Percentiles rank a stretch among this genome's conserved stretches.
Evolutionary conservation across 1,139 yeast species (phyloP).

Genomic region (Yamadazyma diddensiae): DNA sequence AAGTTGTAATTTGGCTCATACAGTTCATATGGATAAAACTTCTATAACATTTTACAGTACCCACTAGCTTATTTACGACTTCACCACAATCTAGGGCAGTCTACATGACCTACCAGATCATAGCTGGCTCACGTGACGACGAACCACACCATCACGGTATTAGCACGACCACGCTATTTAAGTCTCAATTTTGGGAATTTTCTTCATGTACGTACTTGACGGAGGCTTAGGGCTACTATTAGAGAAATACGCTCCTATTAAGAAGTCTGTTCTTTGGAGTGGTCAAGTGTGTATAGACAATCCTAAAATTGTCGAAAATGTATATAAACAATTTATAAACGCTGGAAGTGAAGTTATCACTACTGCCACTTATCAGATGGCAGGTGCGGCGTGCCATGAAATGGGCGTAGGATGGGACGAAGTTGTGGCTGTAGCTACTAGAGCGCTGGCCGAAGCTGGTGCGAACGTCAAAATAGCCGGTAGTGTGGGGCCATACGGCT

Average conservation of each 20-base stretch:
- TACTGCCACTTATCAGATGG: constrained; percentile 65
- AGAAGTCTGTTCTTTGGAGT: constrained; percentile 50
- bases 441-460: constrained; percentile 19
- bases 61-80: too few species aligned
- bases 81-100: too few species aligned
- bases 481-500: constrained; percentile 74
- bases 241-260: constrained; percentile 16
- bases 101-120: too few species aligned
- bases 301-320: constrained; percentile 43
- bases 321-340: constrained; percentile 50
- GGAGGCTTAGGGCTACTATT: constrained; percentile 34
- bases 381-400: constrained; percentile 26
- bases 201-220: constrained; percentile 19
- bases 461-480: constrained; percentile 25
- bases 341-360: constrained; percentile 57
- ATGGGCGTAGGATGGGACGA: constrained; percentile 21
- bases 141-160: too few species aligned
- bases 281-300: constrained; percentile 49
- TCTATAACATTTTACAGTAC: too few species aligned
- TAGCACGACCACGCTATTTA: too few species aligned
- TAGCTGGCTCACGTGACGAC: too few species aligned
- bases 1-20: too few species aligned
- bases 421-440: constrained; percentile 28
- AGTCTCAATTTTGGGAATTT: neutral
- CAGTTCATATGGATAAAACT: too few species aligned